Conservation (phyloP, 768 basidiomycete genomes). For the Pleurotus tuoliensis region DNA sequence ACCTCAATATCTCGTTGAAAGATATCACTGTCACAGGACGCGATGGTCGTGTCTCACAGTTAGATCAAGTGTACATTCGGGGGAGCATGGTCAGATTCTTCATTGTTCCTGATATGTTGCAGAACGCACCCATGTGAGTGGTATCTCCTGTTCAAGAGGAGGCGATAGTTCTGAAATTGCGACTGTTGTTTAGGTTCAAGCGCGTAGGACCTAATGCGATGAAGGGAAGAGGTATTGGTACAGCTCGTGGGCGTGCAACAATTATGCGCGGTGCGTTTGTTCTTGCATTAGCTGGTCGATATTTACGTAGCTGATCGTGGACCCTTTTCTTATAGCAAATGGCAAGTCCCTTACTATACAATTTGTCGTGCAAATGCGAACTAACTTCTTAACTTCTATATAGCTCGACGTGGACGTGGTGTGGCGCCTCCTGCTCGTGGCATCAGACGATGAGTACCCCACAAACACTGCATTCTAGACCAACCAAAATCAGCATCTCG, state of each 20-base stretch:
- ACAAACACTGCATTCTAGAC: conserved; percentile 10
- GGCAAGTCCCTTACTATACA: conserved; percentile 48
- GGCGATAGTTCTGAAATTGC: not conserved
- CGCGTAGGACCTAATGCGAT: conserved; percentile 97
- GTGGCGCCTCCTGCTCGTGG: conserved; percentile 69
- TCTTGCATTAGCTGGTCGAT: conserved; percentile 1
- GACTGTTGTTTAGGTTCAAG: conserved; percentile 78
- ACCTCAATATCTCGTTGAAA: conserved; percentile 92
- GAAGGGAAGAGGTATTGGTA: conserved; percentile 98
- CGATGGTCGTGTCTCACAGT: conserved; percentile 96
- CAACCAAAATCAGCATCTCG: conserved; percentile 2
- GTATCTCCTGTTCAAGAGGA: conserved; percentile 6
- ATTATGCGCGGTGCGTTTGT: conserved; percentile 82
- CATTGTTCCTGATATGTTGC: conserved; percentile 98
- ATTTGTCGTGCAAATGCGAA: conserved; percentile 82
- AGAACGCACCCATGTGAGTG: conserved; percentile 96
- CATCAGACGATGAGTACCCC: conserved; percentile 64
- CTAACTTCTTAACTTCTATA: conserved; percentile 9
- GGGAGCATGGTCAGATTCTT: conserved; percentile 98
- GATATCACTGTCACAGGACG: conserved; percentile 98
- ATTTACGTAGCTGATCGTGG: conserved; percentile 15
- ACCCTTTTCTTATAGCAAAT: conserved; percentile 53
- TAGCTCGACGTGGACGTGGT: conserved; percentile 87
- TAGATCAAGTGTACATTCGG: conserved; percentile 98
- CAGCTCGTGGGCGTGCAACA: conserved; percentile 96